phyloP scores from a whole-genome alignment of 805 yeast genomes.

The Wickerhamomyces hampshirensis region DNA sequence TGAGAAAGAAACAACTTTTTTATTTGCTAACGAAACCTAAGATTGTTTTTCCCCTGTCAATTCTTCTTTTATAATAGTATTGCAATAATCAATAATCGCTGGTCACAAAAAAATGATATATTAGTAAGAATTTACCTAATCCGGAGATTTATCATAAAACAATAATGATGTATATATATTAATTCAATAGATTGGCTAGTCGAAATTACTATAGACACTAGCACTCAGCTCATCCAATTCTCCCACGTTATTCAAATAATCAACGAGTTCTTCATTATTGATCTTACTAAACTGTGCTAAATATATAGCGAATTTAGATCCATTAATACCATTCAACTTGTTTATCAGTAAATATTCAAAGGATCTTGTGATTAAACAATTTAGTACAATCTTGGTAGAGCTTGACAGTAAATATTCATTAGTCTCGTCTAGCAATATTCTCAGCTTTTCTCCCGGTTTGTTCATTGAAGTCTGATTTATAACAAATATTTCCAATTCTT shows the following conservation, averaged over 20 bases:
- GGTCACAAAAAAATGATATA: no score
- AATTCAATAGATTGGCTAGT: no score
- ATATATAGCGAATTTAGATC: background rate
- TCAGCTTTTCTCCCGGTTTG: conserved; percentile 24
- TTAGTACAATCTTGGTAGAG: conserved; percentile 28
- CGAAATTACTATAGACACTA: conserved; percentile 78
- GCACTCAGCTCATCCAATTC: conserved; percentile 88
- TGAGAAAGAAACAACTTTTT: background rate
- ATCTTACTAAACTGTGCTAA: conserved; percentile 5
- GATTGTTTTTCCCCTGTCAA: no score
- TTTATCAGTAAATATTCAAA: conserved; percentile 12
- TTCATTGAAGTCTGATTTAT: conserved; percentile 42
- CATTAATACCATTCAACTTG: background rate
- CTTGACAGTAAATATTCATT: conserved; percentile 37
- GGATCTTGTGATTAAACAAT: conserved; percentile 30
- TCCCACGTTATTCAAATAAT: conserved; percentile 42
- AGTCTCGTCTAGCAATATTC: conserved; percentile 38
- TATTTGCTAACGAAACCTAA: no score
- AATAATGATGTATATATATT: no score
- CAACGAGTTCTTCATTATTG: background rate
- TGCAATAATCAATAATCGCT: no score
- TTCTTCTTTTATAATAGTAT: no score
- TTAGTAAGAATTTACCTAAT: no score
- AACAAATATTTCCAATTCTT: conserved; percentile 46
- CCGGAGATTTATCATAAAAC: no score